Evolutionary conservation across 2,329 filamentous ascomycete genomes (phyloP).

Genomic region (Aspergillus puulaauensis): DNA sequence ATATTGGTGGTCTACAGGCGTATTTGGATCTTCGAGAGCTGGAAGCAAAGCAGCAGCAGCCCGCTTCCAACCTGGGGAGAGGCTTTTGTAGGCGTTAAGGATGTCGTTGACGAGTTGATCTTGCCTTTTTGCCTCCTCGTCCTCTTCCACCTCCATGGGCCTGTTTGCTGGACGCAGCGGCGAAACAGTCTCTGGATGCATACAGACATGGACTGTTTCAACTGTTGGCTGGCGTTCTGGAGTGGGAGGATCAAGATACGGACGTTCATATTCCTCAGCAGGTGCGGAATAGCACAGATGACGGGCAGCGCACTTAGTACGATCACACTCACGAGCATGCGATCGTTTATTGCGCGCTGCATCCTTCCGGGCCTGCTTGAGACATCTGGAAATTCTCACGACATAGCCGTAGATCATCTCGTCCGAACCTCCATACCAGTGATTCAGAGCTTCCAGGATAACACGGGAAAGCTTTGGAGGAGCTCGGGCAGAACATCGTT

Average conservation of each 20-base stretch:
- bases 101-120: neutral
- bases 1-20: neutral
- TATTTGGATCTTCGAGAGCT: neutral
- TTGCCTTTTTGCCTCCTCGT: neutral
- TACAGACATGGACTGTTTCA: neutral
- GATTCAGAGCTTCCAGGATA: conserved; percentile 29
- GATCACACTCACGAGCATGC: neutral
- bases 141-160: neutral
- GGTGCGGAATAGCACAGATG: neutral
- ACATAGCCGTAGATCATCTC: conserved; percentile 2
- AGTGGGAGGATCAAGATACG: too few species aligned
- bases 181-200: neutral
- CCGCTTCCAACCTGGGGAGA: neutral
- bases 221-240: neutral
- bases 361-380: conserved; percentile 14
- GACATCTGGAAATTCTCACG: conserved; percentile 9
- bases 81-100: neutral
- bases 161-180: too few species aligned
- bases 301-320: neutral
- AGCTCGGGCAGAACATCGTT: conserved; percentile 17
- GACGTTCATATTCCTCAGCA: neutral
- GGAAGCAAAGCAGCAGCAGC: neutral
- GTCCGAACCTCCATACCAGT: neutral
- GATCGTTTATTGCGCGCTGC: neutral
- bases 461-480: conserved; percentile 29